Percentiles rank a stretch among this genome's conserved stretches.
phyloP scores from a whole-genome alignment of 176 grass and related monocot species.

The bread wheat (Triticum aestivum) region DNA sequence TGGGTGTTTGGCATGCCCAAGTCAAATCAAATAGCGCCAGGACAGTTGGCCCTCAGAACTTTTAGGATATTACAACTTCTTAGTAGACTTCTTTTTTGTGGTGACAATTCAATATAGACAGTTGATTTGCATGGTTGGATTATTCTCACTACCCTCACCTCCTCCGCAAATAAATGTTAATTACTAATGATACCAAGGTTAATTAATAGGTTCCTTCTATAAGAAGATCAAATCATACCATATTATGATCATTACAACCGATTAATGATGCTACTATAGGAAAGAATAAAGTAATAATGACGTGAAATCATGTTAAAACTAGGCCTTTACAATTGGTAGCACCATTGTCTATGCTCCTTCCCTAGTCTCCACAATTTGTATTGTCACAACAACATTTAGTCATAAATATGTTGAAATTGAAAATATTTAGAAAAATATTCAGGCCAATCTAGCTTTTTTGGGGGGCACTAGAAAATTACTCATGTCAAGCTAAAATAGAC shows the following conservation, averaged over 20 bases:
- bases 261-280: background rate
- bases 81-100: background rate
- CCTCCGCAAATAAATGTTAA: background rate
- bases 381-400: background rate
- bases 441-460: background rate
- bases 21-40: too few relatives aligned
- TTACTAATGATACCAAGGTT: background rate
- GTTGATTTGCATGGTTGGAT: background rate
- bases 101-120: background rate
- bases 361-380: background rate
- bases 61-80: too few relatives aligned
- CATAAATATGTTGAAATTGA: too few relatives aligned
- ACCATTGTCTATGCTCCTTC: background rate
- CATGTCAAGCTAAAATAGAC: background rate
- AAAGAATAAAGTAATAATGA: background rate
- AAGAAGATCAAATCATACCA: background rate
- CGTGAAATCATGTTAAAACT: background rate
- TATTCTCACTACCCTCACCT: background rate
- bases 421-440: too few relatives aligned
- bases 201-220: too few relatives aligned
- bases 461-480: background rate
- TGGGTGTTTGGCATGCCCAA: too few relatives aligned
- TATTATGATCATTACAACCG: background rate
- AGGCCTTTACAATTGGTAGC: background rate
- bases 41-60: too few relatives aligned